Conservation (phyloP, 495 filamentous ascomycete genomes). For the Trichocladium uniseriatum region DNA sequence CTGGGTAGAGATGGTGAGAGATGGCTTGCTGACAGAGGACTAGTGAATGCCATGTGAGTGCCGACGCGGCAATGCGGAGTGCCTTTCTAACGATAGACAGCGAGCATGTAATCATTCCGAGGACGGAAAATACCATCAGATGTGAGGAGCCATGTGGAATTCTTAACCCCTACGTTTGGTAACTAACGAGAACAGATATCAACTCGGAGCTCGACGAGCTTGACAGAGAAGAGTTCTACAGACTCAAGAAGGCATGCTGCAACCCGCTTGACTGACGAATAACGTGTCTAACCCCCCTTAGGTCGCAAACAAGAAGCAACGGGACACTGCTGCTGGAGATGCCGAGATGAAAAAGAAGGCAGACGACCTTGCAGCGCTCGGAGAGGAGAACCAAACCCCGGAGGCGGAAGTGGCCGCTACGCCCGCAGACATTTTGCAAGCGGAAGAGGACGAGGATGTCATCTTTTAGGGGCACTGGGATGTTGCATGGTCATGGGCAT, state of each 20-base stretch:
- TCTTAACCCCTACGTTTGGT: background rate
- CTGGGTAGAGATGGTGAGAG: slow-evolving; percentile 3
- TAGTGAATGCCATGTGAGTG: slow-evolving; percentile 89
- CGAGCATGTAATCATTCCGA: slow-evolving; percentile 95
- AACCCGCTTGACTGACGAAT: background rate
- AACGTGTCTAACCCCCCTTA: background rate
- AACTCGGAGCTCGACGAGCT: slow-evolving; percentile 98
- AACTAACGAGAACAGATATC: slow-evolving; percentile 54
- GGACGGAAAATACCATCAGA: slow-evolving; percentile 98
- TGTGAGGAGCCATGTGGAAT: slow-evolving; percentile 40
- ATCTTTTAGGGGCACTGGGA: slow-evolving; percentile 79
- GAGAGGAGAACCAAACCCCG: slow-evolving; percentile 37
- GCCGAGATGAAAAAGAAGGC: slow-evolving; percentile 58
- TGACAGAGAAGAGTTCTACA: slow-evolving; percentile 96
- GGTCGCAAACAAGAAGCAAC: slow-evolving; percentile 88
- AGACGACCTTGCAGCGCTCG: slow-evolving; percentile 31
- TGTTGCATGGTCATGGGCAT: slow-evolving; percentile 9
- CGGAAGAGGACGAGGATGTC: slow-evolving; percentile 84
- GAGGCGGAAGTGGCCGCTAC: slow-evolving; percentile 42
- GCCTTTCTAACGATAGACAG: slow-evolving; percentile 20
- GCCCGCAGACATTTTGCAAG: slow-evolving; percentile 62
- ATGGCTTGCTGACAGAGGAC: slow-evolving; percentile 23
- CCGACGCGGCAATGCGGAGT: background rate
- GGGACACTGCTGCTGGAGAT: slow-evolving; percentile 66
- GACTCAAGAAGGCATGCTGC: slow-evolving; percentile 71